phyloP scores from a whole-genome alignment of 441 rosid genomes.

The Metrosideros polymorpha region DNA sequence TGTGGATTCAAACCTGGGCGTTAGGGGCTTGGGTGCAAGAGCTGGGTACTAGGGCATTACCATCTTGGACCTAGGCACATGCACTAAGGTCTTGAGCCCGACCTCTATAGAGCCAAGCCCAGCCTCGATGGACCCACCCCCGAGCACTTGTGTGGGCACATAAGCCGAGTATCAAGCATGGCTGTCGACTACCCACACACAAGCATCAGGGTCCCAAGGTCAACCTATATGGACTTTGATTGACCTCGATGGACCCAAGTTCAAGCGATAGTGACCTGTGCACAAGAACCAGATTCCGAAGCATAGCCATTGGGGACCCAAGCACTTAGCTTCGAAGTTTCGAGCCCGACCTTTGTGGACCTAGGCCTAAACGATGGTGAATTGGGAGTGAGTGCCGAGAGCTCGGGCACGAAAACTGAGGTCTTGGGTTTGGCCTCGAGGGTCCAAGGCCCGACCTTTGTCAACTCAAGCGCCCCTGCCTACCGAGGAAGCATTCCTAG shows the following conservation, averaged over 20 bases:
- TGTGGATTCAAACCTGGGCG: neutral
- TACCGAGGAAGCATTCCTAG: too few species aligned
- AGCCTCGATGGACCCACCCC: neutral
- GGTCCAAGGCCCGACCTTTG: too few species aligned
- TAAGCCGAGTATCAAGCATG: neutral
- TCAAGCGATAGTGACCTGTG: neutral
- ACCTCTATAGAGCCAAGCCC: neutral
- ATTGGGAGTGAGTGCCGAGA: fast-evolving
- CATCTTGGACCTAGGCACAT: fast-evolving
- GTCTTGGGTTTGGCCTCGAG: neutral
- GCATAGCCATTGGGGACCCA: neutral
- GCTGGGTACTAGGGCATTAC: neutral
- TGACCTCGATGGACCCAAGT: neutral
- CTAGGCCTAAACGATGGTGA: fast-evolving
- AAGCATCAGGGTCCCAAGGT: too few species aligned
- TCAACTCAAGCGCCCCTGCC: too few species aligned
- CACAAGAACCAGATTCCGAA: fast-evolving
- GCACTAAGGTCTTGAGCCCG: too few species aligned
- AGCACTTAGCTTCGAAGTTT: neutral
- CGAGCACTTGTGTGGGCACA: neutral
- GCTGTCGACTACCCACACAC: neutral
- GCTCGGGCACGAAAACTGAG: fast-evolving
- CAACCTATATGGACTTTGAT: neutral
- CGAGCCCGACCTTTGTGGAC: neutral
- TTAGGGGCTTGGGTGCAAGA: neutral